Base-by-base conservation (phyloP, 140 eudicot species). In the Ambrosia hybrid region DNA sequence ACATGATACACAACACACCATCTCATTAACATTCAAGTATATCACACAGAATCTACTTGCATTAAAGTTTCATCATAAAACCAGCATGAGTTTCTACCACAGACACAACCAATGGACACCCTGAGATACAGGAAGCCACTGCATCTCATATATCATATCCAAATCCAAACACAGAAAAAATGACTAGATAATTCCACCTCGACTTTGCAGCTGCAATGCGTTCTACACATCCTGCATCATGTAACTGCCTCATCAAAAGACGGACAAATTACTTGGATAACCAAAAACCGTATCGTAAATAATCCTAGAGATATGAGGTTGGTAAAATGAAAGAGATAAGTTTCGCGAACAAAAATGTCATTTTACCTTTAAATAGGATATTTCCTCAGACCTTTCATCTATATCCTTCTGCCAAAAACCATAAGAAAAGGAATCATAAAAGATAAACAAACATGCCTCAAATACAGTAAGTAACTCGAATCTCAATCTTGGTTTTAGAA, bases 131-230 rank as follows among this genome's bases (percentile, higher is more conserved):
- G 68, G 30, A 5, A 63, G 13, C 68, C 14, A 37, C 46, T 34
- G 21, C 67, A 13, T 21, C 67, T 51, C 76, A 78, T 57, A 57
- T 43, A 69, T 53, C 61, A 57, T 68, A 70, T 53, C 82, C 85
- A 60, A 65, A 80, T 76, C 78, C 85, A 85, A 68, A 79, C 73
- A 79, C 66, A 60, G 51, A 64, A 71, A 68, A 68, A 75, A 68
- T 70, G 71, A 60, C 83, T 70, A 57, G 46, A 49, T 68, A 72
- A 75, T 69, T 78, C 65, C 72, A 79, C 60, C 78, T 73, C 46
- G 61, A 62, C 73, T 61, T 73, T 53, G 77, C 51, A 74, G 51
- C 72, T 43, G 72, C 82, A 79, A 82, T 59, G 79, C 74, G 67
- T 73, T 65, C 83, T 62, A n/a, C 5, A 48, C 76, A 85, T 51